Percentiles rank a stretch among this genome's conserved stretches.
phyloP scores from a whole-genome alignment of 164 flowering plant genomes.

The Magnolia kwangsiensis region DNA sequence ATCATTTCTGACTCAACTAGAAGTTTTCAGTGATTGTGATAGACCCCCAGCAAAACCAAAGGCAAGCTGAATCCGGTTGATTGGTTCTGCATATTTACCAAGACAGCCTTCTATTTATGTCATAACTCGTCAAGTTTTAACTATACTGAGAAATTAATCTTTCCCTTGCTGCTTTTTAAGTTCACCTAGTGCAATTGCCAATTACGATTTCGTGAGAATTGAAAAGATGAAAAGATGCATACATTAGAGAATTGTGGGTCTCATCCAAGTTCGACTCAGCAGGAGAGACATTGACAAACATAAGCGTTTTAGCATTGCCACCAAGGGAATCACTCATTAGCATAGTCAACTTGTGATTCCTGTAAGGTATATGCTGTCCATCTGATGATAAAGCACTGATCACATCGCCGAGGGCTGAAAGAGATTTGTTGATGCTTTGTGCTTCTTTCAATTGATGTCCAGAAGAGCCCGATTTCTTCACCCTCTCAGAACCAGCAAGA shows the following conservation, averaged over 20 bases:
- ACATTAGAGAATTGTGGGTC: constrained; percentile 83
- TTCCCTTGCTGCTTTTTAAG: too few species aligned
- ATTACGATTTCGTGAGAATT: too few species aligned
- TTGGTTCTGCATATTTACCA: too few species aligned
- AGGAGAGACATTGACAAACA: constrained; percentile 96
- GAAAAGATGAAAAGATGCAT: constrained; percentile 25
- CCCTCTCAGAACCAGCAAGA: constrained; percentile 90
- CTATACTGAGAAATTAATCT: too few species aligned
- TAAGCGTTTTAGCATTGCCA: constrained; percentile 96
- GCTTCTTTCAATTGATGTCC: constrained; percentile 90
- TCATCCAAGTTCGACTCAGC: constrained; percentile 95
- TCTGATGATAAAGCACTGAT: constrained; percentile 84
- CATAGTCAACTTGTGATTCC: constrained; percentile 91
- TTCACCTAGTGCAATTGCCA: too few species aligned
- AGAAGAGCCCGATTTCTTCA: constrained; percentile 79
- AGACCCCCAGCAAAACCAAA: too few species aligned
- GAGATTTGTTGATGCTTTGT: constrained; percentile 82
- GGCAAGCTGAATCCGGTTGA: too few species aligned
- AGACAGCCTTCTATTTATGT: too few species aligned
- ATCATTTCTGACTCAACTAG: too few species aligned
- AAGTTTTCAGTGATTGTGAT: too few species aligned
- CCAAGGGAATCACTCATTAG: constrained; percentile 99
- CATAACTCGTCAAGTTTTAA: too few species aligned
- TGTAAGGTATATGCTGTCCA: constrained; percentile 78
- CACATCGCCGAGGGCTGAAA: constrained; percentile 89